Evolutionary conservation across 2,329 filamentous ascomycete genomes (phyloP).

Genomic region (Colletotrichum musicola): DNA sequence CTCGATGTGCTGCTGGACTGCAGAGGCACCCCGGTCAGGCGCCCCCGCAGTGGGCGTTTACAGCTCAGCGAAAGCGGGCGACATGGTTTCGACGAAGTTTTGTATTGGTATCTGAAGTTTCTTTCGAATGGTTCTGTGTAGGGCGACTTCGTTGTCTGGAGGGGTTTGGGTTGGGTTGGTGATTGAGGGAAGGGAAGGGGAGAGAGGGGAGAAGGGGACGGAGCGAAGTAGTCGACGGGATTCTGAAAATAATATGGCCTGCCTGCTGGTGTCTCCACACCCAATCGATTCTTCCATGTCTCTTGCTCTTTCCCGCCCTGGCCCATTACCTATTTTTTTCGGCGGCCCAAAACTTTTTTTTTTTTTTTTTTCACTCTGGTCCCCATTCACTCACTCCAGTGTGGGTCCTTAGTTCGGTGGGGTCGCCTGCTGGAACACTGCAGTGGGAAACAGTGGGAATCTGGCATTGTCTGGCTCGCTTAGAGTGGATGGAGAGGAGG

Average conservation of each 20-base stretch:
- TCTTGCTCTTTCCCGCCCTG: constrained; percentile 13
- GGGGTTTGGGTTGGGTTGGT: constrained; percentile 49
- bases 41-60: constrained; percentile 87
- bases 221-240: constrained; percentile 43
- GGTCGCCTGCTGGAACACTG: background rate
- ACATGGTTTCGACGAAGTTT: constrained; percentile 84
- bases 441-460: constrained; percentile 1
- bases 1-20: constrained; percentile 91
- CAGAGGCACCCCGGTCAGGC: constrained; percentile 64
- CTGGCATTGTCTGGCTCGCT: constrained; percentile 34
- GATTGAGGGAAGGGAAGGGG: constrained; percentile 49
- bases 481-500: constrained; percentile 14
- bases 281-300: constrained; percentile 32
- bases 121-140: constrained; percentile 40
- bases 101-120: constrained; percentile 50
- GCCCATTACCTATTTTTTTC: background rate
- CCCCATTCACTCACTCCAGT: background rate
- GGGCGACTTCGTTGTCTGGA: constrained; percentile 77
- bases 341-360: constrained; percentile 38
- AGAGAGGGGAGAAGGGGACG: constrained; percentile 43
- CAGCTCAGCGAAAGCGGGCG: constrained; percentile 84
- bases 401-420: constrained; percentile 9
- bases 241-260: constrained; percentile 39
- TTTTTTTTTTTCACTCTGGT: constrained; percentile 46
- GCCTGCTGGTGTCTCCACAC: constrained; percentile 27